Base-by-base conservation (phyloP, 2,329 filamentous ascomycete species). In the Apiospora koreana region DNA sequence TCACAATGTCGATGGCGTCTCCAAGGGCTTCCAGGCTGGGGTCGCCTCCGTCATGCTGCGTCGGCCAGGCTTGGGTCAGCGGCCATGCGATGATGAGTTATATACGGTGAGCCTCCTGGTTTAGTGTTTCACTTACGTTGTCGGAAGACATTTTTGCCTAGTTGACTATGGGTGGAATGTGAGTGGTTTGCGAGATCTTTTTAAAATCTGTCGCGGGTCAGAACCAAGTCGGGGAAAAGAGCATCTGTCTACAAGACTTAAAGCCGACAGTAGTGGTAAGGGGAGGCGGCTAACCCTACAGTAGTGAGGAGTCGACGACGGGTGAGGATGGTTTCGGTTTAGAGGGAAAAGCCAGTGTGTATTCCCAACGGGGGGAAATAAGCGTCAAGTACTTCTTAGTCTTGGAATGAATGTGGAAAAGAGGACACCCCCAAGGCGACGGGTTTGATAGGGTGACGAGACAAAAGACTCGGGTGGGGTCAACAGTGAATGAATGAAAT, bases 1-100 rank as follows among this genome's bases (percentile, higher is more conserved):
- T 97, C 69, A 82, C 80, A 72, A 86, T 83, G 81, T 98, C 95
- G 82, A 99, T 91, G 79, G 87, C 87, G 74, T 96, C 93, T 71
- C 89, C 91, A 74, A 94, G 89, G 71, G 93, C 89, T 71, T 86
- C 85, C 77, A 90, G 80, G 72, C 82, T 85, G 69, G 83, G 83
- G 74, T 86, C 82, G 68, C 81, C 83, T 69, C 81, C 83, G 73
- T 86, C 82, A 75, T 85, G 83, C 81, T 83, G 79, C 80, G 82
- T 74, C 71, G 50, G 46, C 46, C n/a, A 69, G 28, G 62, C 42
- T 25, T 38, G 45, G 43, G 66, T 68, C 66, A 68, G 66, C 46
- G 42, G 31, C 66, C 28, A 54, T 54, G 28, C 66, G 28, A 23
- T 8, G 14, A 62, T 38, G 54, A 38, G 31, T 2, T 35, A 38